These are phyloP conservation scores for Rhizopogon vesiculosus DNA, from an alignment of 768 basidiomycete genomes.

Conservation along the genomic window DNA sequence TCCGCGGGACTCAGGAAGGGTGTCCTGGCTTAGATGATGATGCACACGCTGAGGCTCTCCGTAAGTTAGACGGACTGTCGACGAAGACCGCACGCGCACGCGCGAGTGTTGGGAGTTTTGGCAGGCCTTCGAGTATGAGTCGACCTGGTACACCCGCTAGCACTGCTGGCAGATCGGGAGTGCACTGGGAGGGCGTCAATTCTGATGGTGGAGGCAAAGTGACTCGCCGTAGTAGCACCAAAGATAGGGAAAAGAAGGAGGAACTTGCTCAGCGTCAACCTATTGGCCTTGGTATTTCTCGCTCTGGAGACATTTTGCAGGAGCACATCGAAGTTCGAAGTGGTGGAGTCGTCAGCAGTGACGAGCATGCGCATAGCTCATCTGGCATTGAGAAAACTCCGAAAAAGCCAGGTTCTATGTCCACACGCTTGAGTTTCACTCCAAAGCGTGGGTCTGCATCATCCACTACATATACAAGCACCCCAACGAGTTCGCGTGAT, in stretches of 20 bases:
- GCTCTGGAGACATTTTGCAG: conserved; percentile 26
- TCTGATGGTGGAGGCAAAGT: conserved; percentile 28
- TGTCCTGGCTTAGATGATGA: conserved; percentile 88
- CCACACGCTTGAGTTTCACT: conserved; percentile 70
- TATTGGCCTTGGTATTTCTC: conserved; percentile 30
- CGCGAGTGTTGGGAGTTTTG: conserved; percentile 71
- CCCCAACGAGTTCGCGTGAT: conserved; percentile 80
- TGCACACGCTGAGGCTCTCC: conserved; percentile 84
- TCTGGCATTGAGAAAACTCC: conserved; percentile 56
- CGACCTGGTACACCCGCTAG: conserved; percentile 72
- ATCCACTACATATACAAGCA: conserved; percentile 81
- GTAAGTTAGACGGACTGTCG: conserved; percentile 87
- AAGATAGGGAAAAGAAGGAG: conserved; percentile 44
- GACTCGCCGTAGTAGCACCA: conserved; percentile 33
- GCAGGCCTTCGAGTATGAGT: conserved; percentile 59
- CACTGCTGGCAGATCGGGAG: conserved; percentile 40
- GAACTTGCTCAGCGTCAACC: conserved; percentile 8
- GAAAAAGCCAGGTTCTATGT: conserved; percentile 55
- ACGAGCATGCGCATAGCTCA: conserved; percentile 46
- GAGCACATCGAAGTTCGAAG: conserved; percentile 40
- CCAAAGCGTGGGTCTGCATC: conserved; percentile 87
- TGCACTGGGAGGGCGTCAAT: conserved; percentile 75
- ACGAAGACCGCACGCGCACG: conserved; percentile 74
- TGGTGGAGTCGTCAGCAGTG: conserved; percentile 47
- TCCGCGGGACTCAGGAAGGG: conserved; percentile 85